Conservation (phyloP, 208 protist genomes). For the Tritrichomonas foetus region DNA sequence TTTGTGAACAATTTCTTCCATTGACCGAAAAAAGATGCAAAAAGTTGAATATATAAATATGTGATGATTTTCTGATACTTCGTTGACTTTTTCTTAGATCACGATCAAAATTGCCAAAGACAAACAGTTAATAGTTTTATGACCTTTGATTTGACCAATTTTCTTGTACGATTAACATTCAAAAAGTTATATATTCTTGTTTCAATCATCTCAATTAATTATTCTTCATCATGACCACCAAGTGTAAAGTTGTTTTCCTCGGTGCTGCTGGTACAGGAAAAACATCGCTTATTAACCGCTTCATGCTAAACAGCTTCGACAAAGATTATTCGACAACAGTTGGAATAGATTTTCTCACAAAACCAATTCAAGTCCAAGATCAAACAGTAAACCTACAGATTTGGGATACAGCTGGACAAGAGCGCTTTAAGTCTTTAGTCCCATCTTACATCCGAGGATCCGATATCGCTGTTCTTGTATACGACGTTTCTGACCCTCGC, state of each 20-base stretch:
- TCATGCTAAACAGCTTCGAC: constrained; percentile 84
- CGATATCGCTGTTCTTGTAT: constrained; percentile 73
- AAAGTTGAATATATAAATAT: too few relatives aligned
- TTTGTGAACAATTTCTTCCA: too few relatives aligned
- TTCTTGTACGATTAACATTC: too few relatives aligned
- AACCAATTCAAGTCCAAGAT: constrained; percentile 90
- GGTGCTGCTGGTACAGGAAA: constrained; percentile 8
- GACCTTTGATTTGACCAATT: too few relatives aligned
- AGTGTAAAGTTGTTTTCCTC: constrained; percentile 35
- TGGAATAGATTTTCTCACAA: constrained; percentile 96
- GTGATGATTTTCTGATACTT: too few relatives aligned
- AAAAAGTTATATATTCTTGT: too few relatives aligned
- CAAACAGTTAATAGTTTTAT: too few relatives aligned
- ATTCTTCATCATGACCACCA: background rate
- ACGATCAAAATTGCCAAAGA: too few relatives aligned
- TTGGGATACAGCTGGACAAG: constrained; percentile 76
- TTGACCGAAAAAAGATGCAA: too few relatives aligned
- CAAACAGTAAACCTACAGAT: constrained; percentile 80
- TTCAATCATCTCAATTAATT: too few relatives aligned
- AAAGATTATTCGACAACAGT: constrained; percentile 79
- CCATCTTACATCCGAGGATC: constrained; percentile 87
- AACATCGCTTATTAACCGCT: constrained; percentile 17
- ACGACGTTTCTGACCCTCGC: constrained; percentile 10
- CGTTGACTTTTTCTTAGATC: too few relatives aligned
- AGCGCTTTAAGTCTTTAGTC: constrained; percentile 82